Conservation (phyloP, 164 flowering plant species). For the Pachysandra terminalis region DNA sequence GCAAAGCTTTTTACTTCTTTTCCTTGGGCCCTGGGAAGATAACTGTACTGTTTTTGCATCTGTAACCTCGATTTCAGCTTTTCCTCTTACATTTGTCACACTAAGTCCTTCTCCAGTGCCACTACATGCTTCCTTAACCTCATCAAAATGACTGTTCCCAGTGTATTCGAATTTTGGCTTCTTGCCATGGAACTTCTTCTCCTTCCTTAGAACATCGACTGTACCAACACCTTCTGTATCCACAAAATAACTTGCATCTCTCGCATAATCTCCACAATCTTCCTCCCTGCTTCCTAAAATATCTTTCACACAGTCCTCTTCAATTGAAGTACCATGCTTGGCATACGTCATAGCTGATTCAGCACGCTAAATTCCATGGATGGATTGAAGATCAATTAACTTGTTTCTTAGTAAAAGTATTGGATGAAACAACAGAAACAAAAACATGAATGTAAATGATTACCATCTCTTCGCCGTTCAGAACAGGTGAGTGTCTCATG, state of each 20-base stretch:
- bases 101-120: constrained; percentile 63
- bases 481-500: constrained; percentile 42
- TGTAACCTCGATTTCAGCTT: constrained; percentile 37
- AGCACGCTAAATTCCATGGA: constrained; percentile 26
- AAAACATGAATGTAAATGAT: neutral
- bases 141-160: constrained; percentile 40
- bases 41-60: constrained; percentile 27
- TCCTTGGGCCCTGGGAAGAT: constrained; percentile 37
- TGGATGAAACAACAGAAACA: neutral
- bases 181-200: constrained; percentile 33
- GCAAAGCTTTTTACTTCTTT: constrained; percentile 51
- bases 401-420: neutral
- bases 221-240: constrained; percentile 34
- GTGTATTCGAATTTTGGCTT: constrained; percentile 30
- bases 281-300: constrained; percentile 60
- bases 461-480: constrained; percentile 46
- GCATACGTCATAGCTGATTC: constrained; percentile 26
- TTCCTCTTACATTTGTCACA: constrained; percentile 25
- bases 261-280: constrained; percentile 44
- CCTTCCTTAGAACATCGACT: constrained; percentile 28
- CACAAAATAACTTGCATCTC: constrained; percentile 25
- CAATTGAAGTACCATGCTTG: constrained; percentile 32
- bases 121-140: constrained; percentile 66
- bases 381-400: constrained; percentile 11
- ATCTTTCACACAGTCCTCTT: constrained; percentile 51